A percentile compares a stretch with the other conserved stretches of the same genome.
phyloP scores from a whole-genome alignment of 805 yeast species.

The Candida tibetensis region DNA sequence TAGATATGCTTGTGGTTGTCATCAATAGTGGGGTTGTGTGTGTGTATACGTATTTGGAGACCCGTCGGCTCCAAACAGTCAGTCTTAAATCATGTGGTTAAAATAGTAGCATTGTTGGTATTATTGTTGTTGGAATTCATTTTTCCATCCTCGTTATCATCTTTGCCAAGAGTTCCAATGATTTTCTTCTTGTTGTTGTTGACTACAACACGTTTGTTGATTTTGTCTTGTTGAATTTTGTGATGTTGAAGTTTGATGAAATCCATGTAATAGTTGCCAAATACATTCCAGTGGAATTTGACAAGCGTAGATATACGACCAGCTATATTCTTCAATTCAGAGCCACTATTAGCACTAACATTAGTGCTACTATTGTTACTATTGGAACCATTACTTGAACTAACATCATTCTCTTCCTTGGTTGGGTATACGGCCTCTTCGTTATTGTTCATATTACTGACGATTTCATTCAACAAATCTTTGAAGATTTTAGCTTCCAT shows the following conservation, averaged over 20 bases:
- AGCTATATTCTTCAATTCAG: conserved; percentile 56
- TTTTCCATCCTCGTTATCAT: conserved; percentile 8
- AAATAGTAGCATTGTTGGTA: conserved; percentile 10
- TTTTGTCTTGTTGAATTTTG: conserved; percentile 16
- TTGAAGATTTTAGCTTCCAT: conserved; percentile 67
- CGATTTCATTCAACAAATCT: conserved; percentile 41
- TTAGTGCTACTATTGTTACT: conserved; percentile 6
- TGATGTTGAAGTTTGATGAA: conserved; percentile 17
- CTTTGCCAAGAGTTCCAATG: conserved; percentile 2
- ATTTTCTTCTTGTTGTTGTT: conserved; percentile 7
- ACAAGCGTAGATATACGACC: conserved; percentile 62
- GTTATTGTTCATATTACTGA: conserved; percentile 14
- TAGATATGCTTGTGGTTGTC: background rate
- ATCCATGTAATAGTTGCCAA: conserved; percentile 65
- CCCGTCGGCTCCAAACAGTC: too few relatives aligned
- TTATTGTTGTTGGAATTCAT: conserved; percentile 5
- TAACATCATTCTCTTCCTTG: conserved; percentile 1
- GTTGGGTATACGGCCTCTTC: conserved; percentile 1
- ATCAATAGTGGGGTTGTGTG: background rate
- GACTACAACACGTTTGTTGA: conserved; percentile 11
- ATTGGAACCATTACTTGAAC: conserved; percentile 4
- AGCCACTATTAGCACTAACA: conserved; percentile 17
- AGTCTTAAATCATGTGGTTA: conserved; percentile 6
- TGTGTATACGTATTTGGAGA: background rate
- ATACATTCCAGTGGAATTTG: conserved; percentile 81